A percentile compares a stretch with the other conserved stretches of the same genome.
Evolutionary conservation across 1,284 basidiomycete genomes (phyloP).

Genomic region (Rhodotorula sp.): DNA sequence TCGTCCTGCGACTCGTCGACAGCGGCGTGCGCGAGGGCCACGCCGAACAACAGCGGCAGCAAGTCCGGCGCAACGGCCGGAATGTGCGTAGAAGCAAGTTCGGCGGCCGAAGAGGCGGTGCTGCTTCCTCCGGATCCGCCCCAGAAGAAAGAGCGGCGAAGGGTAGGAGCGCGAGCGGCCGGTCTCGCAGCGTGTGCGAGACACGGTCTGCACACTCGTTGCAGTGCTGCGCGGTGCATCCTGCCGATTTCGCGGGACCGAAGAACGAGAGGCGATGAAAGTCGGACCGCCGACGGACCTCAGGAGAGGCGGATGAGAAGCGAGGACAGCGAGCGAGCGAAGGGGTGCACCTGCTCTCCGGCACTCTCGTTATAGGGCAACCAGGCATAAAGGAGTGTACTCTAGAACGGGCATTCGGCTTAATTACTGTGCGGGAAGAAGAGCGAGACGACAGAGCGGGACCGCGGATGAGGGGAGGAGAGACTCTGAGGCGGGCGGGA

Average conservation of each 20-base stretch:
- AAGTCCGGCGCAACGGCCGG: slow-evolving; percentile 16
- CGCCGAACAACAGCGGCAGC: slow-evolving; percentile 26
- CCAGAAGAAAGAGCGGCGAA: slow-evolving; percentile 9
- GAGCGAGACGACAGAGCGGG: not conserved
- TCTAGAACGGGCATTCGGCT: too few species aligned
- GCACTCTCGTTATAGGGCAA: too few species aligned
- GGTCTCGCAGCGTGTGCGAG: not conserved
- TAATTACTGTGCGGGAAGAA: not conserved
- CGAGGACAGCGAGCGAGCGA: too few species aligned
- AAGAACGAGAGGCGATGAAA: not conserved
- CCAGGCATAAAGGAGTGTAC: not conserved
- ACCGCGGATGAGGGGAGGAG: not conserved
- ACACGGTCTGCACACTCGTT: not conserved
- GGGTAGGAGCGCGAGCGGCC: too few species aligned
- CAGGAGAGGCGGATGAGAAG: too few species aligned
- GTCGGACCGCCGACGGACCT: too few species aligned
- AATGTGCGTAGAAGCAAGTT: slow-evolving; percentile 22
- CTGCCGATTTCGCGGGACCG: too few species aligned
- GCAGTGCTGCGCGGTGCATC: too few species aligned
- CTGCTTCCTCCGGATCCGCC: not conserved
- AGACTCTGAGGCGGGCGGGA: not conserved
- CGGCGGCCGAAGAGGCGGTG: not conserved
- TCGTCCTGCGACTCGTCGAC: slow-evolving; percentile 20
- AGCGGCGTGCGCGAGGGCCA: slow-evolving; percentile 27
- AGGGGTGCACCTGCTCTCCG: too few species aligned